Percentiles rank a stretch among this genome's conserved stretches.
Conservation (phyloP, 2,329 filamentous ascomycete species). For the Emergomyces africanus region DNA sequence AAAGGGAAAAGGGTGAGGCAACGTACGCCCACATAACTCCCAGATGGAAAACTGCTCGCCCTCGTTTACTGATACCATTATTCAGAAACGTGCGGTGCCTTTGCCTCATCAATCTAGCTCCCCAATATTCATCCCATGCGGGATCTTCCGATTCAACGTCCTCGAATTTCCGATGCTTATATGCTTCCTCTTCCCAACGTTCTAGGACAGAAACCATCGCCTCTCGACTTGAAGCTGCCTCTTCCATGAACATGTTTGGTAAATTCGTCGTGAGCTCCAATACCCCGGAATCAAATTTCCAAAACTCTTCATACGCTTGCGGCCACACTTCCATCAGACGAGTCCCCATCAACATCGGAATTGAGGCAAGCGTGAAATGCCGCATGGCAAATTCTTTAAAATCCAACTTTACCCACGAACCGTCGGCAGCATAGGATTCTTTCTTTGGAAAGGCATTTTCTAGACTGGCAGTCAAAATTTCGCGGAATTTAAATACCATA, state of each 20-base stretch:
- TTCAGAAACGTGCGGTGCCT: conserved; percentile 1
- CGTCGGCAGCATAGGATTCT: neutral
- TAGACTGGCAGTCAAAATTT: conserved; percentile 9
- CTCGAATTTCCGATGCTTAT: conserved; percentile 14
- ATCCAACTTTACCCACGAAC: conserved; percentile 12
- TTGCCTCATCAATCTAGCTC: conserved; percentile 4
- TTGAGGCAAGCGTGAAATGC: conserved; percentile 10
- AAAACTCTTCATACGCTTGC: conserved; percentile 10
- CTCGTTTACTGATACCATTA: conserved; percentile 5
- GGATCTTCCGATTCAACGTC: conserved; percentile 21
- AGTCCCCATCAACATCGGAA: conserved; percentile 12
- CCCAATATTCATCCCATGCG: conserved; percentile 11
- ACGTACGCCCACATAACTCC: conserved; percentile 7
- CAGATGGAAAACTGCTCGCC: conserved; percentile 4
- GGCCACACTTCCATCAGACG: conserved; percentile 13
- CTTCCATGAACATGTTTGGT: conserved; percentile 10
- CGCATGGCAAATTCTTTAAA: conserved; percentile 10
- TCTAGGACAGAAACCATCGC: conserved; percentile 4
- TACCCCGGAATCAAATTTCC: conserved; percentile 12
- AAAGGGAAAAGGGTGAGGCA: neutral
- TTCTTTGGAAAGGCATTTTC: conserved; percentile 10
- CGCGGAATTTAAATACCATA: conserved; percentile 10
- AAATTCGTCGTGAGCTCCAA: conserved; percentile 8
- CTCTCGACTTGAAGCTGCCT: conserved; percentile 8
- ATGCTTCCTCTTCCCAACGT: conserved; percentile 11